Evolutionary conservation across 805 yeast genomes (phyloP), one percentile per base, ranked within the genome.

Genomic region (Nakazawaea laoshanensis): DNA sequence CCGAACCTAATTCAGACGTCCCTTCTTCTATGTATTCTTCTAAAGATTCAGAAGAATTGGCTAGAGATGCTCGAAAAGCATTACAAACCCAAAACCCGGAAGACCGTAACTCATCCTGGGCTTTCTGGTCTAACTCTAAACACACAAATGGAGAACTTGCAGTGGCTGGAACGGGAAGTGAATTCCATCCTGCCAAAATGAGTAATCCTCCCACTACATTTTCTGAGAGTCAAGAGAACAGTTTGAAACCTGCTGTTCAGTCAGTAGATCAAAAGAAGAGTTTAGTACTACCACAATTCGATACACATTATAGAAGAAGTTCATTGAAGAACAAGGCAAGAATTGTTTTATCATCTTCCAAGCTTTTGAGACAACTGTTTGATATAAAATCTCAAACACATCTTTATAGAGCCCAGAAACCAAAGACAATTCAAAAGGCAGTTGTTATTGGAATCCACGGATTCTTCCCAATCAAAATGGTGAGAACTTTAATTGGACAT

Each of bases 381-480:
- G 21, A 27, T 8, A 38, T 52, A n/a, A 33, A 34, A 7, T 49
- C 48, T 25, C 57, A 56, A 35, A 43, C 42, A 6, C 62, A 57
- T 39, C 34, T 56, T 9, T 57, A 57, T 29, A 49, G 47, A 15
- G 30, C 42, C 8, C 9, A 21, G 9, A 31, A 22, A 10, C 25
- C 14, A 2, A 13, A 27, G 7, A 17, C 17, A 0, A 24, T 43
- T 30, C 67, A 70, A 33, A 79, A 70, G 41, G 84, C 81, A 0
- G 67, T 92, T 12, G 77, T 92, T n/a, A 74, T 89, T 32, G 96
- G 96, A 1, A 83, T 92, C 2, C 98, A 89, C 57, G 96, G 96
- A 0, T 89, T 87, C 52, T 84, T 88, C 53, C 98, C 98, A 0
- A 78, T 87, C 2, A 74, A 74, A 40, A 76, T 86, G 66, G 67